Evolutionary conservation across 2,329 filamentous ascomycete species (phyloP).

Genomic region (Ramichloridium luteum): DNA sequence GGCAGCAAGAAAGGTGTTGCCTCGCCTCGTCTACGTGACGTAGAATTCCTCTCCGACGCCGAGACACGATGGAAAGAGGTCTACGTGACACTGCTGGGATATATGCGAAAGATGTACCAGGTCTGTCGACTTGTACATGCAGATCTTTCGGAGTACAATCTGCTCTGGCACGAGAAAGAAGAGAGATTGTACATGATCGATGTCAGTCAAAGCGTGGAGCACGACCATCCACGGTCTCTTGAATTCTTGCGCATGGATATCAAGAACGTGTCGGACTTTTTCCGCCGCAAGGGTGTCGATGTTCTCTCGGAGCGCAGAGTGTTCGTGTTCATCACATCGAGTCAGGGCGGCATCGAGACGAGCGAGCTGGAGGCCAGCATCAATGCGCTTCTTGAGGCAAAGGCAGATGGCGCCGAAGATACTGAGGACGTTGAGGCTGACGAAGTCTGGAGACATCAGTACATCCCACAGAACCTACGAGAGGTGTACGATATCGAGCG

Average conservation of each 20-base stretch:
- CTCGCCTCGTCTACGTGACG: conserved; percentile 79
- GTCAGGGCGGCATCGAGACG: conserved; percentile 48
- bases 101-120: conserved; percentile 91
- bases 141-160: conserved; percentile 96
- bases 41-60: conserved; percentile 47
- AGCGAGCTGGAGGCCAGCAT: conserved; percentile 50
- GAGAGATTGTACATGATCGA: conserved; percentile 84
- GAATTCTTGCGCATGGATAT: conserved; percentile 98
- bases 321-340: conserved; percentile 68
- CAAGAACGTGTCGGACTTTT: conserved; percentile 92
- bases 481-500: conserved; percentile 95
- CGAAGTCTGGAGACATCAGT: conserved; percentile 89
- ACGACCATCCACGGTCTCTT: conserved; percentile 81
- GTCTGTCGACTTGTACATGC: conserved; percentile 85
- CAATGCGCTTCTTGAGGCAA: conserved; percentile 53
- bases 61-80: conserved; percentile 63
- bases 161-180: conserved; percentile 64
- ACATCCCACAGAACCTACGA: conserved; percentile 89
- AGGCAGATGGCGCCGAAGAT: conserved; percentile 38
- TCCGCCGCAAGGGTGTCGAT: conserved; percentile 72
- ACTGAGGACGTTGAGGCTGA: conserved; percentile 58
- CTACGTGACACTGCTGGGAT: conserved; percentile 71
- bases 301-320: conserved; percentile 65
- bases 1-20: conserved; percentile 78
- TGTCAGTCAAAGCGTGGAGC: conserved; percentile 93